Conservation (phyloP, 192 early-diverging fungal genomes). For the Chytriomyces sp. region DNA sequence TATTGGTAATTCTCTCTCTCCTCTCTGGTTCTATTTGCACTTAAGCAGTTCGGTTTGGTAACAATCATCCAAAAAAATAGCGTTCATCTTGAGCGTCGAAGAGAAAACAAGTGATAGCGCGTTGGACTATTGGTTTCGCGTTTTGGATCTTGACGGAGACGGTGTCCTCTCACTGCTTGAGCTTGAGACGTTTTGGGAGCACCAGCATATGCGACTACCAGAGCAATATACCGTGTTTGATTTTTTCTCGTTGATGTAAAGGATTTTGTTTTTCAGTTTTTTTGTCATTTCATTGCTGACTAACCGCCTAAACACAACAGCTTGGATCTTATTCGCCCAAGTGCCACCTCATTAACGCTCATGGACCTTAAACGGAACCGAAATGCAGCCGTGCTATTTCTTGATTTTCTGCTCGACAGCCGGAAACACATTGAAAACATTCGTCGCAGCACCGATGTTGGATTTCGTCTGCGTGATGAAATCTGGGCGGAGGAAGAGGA, state of each 20-base stretch:
- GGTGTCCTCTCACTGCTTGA: conserved; percentile 81
- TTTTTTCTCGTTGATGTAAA: conserved; percentile 54
- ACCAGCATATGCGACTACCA: conserved; percentile 61
- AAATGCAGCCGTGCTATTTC: conserved; percentile 40
- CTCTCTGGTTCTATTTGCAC: background rate
- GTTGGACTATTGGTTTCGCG: conserved; percentile 85
- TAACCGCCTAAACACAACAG: conserved; percentile 19
- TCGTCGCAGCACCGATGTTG: conserved; percentile 40
- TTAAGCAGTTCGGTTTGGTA: background rate
- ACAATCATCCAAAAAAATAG: background rate
- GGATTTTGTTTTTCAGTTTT: background rate
- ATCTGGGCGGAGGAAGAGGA: conserved; percentile 36
- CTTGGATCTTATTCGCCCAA: conserved; percentile 49
- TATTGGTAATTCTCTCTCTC: conserved; percentile 63
- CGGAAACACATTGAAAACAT: conserved; percentile 53
- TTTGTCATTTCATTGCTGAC: background rate
- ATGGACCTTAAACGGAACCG: conserved; percentile 51
- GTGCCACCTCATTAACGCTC: conserved; percentile 42
- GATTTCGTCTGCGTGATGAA: conserved; percentile 37
- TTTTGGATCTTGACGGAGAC: conserved; percentile 87
- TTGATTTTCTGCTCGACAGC: conserved; percentile 56
- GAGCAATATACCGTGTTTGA: conserved; percentile 54
- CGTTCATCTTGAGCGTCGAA: conserved; percentile 76
- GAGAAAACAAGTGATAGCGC: conserved; percentile 74
- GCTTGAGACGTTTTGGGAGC: conserved; percentile 81